These are phyloP conservation scores for Elsinoe arachidis DNA, from an alignment of 2,329 filamentous ascomycete genomes.

Conservation along the genomic window DNA sequence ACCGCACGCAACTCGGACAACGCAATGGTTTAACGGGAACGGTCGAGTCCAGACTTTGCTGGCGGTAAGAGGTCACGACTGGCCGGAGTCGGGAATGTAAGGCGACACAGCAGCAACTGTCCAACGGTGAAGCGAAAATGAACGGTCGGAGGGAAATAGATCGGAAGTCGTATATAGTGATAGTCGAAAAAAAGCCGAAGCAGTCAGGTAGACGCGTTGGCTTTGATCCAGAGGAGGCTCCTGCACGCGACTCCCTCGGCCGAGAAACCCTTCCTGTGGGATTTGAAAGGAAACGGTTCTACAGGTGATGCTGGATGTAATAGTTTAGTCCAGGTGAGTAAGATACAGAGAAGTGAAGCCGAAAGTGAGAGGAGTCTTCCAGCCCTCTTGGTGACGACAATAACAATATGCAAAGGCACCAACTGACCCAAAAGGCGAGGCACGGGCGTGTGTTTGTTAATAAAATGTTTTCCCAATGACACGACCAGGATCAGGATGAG, in stretches of 20 bases:
- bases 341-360: neutral
- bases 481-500: slow-evolving; percentile 2
- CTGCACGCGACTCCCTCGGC: neutral
- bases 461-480: neutral
- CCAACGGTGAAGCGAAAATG: neutral
- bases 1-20: slow-evolving; percentile 6
- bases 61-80: neutral
- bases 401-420: neutral
- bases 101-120: slow-evolving; percentile 9
- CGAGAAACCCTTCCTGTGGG: slow-evolving; percentile 2
- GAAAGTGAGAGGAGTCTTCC: neutral
- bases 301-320: neutral
- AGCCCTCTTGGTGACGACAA: neutral
- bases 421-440: neutral
- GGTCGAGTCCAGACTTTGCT: slow-evolving; percentile 6
- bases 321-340: neutral
- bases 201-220: neutral
- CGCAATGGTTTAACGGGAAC: slow-evolving; percentile 8
- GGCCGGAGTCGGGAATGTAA: neutral
- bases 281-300: slow-evolving; percentile 12
- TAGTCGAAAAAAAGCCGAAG: neutral
- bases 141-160: slow-evolving; percentile 5
- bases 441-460: neutral
- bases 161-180: neutral
- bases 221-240: neutral